Base-by-base conservation (phyloP, 495 filamentous ascomycete genomes). In the Aspergillus heteromorphus region DNA sequence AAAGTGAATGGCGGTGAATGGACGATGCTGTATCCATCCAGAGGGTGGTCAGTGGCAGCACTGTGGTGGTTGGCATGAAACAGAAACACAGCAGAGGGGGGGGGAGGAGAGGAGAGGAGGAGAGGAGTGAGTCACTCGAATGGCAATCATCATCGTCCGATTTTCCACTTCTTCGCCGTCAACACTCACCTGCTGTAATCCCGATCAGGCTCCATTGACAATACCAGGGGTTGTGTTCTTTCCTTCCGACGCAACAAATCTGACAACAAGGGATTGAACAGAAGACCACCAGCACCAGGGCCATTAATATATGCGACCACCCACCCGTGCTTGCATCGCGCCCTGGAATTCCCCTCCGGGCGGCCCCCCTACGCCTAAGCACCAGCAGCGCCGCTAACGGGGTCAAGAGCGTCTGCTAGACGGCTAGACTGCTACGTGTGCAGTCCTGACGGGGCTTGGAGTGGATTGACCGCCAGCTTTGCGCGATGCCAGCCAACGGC, bases 1-100 rank as follows among this genome's bases (percentile, higher is more conserved):
- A 79, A 80, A 56, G 73, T 76, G 48, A 79, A 80, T 19, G 70
- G 69, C 19, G 65, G 65, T 27, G 73, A 75, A 43, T 67, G 66
- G 27, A 75, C 65, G 51, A 74, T 74, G 41, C 76, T 79, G 55
- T 63, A 48, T 16, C 48, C 30, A 48, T 51, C 52, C 21, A n/a
- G 49, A 50, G 38, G 36, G 53, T 59, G 34, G 34, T 38, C 55
- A 60, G 61, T 51, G 54, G 51, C 48, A 49, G 40, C 18, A 34
- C 49, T 54, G 49, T 55, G 25, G 36, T 48, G 41, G 49, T 56
- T 45, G 49, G 23, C 17, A 45, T 53, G 40, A 53, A 23, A 43
- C 5, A 49, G 45, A 48, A 20, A 50, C 57, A 40, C 27, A 45
- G 25, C 18, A 41, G 29, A 45, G 30, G 19, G 9, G 10, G 14